phyloP scores from a whole-genome alignment of 148 eudicot genomes.

The Hydrangea macrophylla region DNA sequence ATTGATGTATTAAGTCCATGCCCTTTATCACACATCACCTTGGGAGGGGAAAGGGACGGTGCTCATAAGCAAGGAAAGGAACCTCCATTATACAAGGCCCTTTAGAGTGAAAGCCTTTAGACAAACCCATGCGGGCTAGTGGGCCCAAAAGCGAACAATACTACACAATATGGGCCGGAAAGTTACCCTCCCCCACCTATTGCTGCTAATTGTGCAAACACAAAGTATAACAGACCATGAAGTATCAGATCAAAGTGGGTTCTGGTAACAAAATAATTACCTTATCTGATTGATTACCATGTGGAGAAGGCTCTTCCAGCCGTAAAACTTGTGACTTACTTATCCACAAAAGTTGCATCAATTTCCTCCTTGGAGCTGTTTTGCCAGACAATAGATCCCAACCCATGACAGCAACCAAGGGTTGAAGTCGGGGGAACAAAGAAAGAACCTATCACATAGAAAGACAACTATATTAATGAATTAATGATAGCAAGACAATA shows the following conservation, averaged over 20 bases:
- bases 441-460: slow-evolving; percentile 56
- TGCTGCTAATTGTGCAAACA: neutral
- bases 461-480: slow-evolving; percentile 10
- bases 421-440: slow-evolving; percentile 91
- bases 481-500: slow-evolving; percentile 7
- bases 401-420: slow-evolving; percentile 90
- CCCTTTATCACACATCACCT: no score
- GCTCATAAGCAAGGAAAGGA: no score
- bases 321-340: slow-evolving; percentile 74
- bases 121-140: no score
- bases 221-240: neutral
- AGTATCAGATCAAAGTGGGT: neutral
- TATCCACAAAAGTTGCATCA: slow-evolving; percentile 90
- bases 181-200: slow-evolving; percentile 5
- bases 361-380: slow-evolving; percentile 67
- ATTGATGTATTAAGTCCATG: no score
- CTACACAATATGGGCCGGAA: no score
- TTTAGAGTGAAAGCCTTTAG: no score
- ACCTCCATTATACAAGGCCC: no score
- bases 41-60: no score
- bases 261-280: slow-evolving; percentile 33
- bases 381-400: slow-evolving; percentile 94
- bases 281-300: slow-evolving; percentile 74
- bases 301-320: slow-evolving; percentile 66
- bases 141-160: no score